Base-by-base conservation (phyloP, 139 green algal genomes). In the Picochlorum sp. region DNA sequence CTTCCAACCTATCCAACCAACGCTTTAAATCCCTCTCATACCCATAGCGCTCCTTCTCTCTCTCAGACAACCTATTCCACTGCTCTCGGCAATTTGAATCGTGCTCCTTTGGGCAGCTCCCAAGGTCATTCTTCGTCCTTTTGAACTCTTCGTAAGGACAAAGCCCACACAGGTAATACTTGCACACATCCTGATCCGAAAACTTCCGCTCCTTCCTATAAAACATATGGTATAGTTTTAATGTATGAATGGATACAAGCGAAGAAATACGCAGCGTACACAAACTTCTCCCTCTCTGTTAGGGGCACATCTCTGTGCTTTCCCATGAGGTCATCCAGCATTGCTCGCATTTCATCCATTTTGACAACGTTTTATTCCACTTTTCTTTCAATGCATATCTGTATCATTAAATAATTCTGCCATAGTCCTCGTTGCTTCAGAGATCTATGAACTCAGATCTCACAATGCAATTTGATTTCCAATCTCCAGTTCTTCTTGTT, bases 91-190 rank as follows among this genome's bases (percentile, higher is more conserved):
- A 57, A 11, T 62, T 56, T 4, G 78, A 72, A 44, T 83, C 78
- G 64, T 85, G 78, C 10, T 75, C 30, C n/a, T 21, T 38, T 11
- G 68, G 65, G 60, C 78, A 85, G 28, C 67, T 54, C 28, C 78
- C 78, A 54, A 60, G 66, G 45, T 85, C 72, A 56, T 80, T 73
- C 47, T 83, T 81, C 10, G 77, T 83, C 55, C 65, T 56, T 16
- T 73, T 57, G 57, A 84, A 83, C 49, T 83, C 77, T 50, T 83
- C 68, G 23, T 78, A 72, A 2, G 75, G 71, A 45, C 75, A 84
- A 28, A 83, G 71, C 34, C 78, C 78, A 49, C 45, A 68, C 3
- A 85, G 23, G 49, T 70, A 71, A 47, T 66, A 73, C 34, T 78
- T 73, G 67, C 72, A 85, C 0, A 83, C 57, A 13, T 79, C 65